Evolutionary conservation across 352 stramenopile species (phyloP), one percentile per base, ranked within the genome.

Genomic region (Aphanomyces cochlioides): DNA sequence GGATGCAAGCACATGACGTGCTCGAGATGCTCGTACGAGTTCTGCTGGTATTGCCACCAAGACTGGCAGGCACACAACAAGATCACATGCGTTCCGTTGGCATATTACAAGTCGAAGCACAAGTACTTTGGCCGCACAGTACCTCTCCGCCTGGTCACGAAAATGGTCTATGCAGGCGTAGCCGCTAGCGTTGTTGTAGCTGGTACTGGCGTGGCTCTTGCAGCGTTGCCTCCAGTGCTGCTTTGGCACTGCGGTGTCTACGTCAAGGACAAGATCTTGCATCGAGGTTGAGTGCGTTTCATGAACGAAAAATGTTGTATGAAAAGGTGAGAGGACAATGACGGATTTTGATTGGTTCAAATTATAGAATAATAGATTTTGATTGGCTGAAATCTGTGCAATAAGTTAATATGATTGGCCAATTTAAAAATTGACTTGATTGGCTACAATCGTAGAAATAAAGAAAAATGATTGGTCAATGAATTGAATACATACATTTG

Each of bases 1-100:
- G 64, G 64, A n/a, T 70, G 64, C 54, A 48, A 50, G 15, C 64
- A 70, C 64, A 70, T 70, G 47, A 61, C 38, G 38, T 70, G 64
- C 48, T 63, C 64, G 10, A 21, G 53, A 5, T 70, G 64, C 39
- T 50, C 39, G 34, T 70, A 48, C 47, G 64, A 64, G 38, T 70
- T 70, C 19, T 70, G 64, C 40, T 70, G 64, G 64, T 53, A 45
- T 21, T 70, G 64, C 54, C 64, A 56, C 40, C 15, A 39, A 19
- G 53, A 60, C 7, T 70, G 48, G 64, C 7, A 21, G 6, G 21
- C 21, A 15, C 64, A 70, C 48, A 64, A 58, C 40, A 48, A 60
- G 10, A 19, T 53, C 34, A 40, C 41, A 19, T 70, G 64, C 21
- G n/a, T 37, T n/a, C 64, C 64, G n/a, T 19, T 70, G 17, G 54